Evolutionary conservation across 768 basidiomycete genomes (phyloP).

Genomic region (Erythrobasidium yunnanense): DNA sequence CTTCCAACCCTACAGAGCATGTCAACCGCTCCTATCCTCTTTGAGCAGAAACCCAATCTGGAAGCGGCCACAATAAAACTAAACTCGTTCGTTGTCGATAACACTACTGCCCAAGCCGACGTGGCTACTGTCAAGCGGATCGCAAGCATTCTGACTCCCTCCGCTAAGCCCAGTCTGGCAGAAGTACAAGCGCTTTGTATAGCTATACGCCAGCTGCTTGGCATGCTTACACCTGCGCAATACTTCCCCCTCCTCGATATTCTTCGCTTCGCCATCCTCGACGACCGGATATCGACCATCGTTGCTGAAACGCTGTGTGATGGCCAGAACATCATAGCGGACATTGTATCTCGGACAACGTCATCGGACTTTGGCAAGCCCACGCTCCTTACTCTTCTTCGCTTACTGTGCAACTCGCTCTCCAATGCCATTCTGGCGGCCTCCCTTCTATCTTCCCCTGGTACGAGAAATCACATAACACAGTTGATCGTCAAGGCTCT

Average conservation of each 20-base stretch:
- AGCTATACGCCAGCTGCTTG: slow-evolving; percentile 18
- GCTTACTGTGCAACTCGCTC: slow-evolving; percentile 41
- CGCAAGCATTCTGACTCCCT: slow-evolving; percentile 45
- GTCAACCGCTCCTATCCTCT: slow-evolving; percentile 62
- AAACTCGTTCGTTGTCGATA: slow-evolving; percentile 47
- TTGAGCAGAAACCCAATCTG: slow-evolving; percentile 58
- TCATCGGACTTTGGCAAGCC: slow-evolving; percentile 35
- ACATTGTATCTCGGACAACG: slow-evolving; percentile 6
- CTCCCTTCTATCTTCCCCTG: neutral
- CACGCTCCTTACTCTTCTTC: slow-evolving; percentile 41
- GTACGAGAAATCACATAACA: slow-evolving; percentile 44
- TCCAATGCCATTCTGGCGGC: slow-evolving; percentile 14
- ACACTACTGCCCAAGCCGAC: slow-evolving; percentile 31
- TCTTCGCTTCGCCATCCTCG: slow-evolving; percentile 66
- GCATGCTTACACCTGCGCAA: slow-evolving; percentile 49
- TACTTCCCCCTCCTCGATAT: slow-evolving; percentile 75
- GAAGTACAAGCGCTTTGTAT: slow-evolving; percentile 36
- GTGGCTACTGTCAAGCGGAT: slow-evolving; percentile 45
- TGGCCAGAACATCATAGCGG: neutral
- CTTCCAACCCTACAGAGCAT: slow-evolving; percentile 44
- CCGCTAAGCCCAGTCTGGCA: slow-evolving; percentile 34
- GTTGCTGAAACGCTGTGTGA: neutral
- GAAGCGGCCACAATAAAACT: slow-evolving; percentile 58
- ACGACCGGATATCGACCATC: slow-evolving; percentile 39
- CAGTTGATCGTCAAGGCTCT: slow-evolving; percentile 56